Conservation (phyloP, 352 stramenopile species). For the Pythium brassicae region DNA sequence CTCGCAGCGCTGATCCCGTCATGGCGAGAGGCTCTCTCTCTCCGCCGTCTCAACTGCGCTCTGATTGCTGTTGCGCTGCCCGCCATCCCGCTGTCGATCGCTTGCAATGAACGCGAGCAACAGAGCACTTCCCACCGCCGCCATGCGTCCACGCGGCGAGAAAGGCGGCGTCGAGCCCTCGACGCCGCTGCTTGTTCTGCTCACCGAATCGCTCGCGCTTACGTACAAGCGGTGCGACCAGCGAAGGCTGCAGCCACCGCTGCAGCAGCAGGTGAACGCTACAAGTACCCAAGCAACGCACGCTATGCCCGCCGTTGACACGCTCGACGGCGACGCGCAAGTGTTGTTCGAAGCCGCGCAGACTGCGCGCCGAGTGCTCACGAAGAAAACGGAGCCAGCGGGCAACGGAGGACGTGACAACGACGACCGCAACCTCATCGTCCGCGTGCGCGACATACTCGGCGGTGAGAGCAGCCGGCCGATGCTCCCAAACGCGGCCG, state of each 20-base stretch:
- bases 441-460: slow-evolving; percentile 36
- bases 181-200: slow-evolving; percentile 14
- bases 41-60: too few relatives aligned
- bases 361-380: slow-evolving; percentile 23
- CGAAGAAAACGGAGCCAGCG: slow-evolving; percentile 31
- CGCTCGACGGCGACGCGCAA: neutral
- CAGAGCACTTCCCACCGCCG: slow-evolving; percentile 1
- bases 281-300: neutral
- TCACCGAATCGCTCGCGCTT: slow-evolving; percentile 23
- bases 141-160: neutral
- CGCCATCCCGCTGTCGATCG: too few relatives aligned
- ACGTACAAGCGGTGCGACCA: slow-evolving; percentile 23
- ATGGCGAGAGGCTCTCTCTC: neutral
- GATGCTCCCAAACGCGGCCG: slow-evolving; percentile 5
- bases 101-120: slow-evolving; percentile 1
- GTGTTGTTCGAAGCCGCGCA: neutral
- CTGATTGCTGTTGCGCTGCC: neutral
- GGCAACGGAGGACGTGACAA: slow-evolving; percentile 43
- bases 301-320: neutral
- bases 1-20: too few relatives aligned
- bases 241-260: neutral
- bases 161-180: neutral
- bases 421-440: slow-evolving; percentile 45
- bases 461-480: slow-evolving; percentile 1
- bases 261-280: neutral